phyloP scores from a whole-genome alignment of 768 basidiomycete species.

The Amanita pallidorosea region DNA sequence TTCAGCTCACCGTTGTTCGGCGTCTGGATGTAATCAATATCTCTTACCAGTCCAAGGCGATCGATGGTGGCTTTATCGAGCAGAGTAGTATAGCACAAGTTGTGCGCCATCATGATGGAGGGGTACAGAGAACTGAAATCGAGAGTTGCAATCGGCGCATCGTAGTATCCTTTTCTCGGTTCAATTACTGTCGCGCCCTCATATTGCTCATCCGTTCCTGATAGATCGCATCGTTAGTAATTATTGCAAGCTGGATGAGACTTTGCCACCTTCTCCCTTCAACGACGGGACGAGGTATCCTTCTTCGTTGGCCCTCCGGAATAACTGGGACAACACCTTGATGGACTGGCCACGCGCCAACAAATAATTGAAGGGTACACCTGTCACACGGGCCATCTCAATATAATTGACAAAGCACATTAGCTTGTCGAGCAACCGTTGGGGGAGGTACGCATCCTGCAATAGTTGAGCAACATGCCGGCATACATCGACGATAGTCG shows the following conservation, averaged over 20 bases:
- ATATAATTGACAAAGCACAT: slow-evolving; percentile 99
- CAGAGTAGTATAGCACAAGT: slow-evolving; percentile 96
- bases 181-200: slow-evolving; percentile 99
- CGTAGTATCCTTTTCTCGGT: slow-evolving; percentile 92
- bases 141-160: slow-evolving; percentile 91
- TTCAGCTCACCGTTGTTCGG: slow-evolving; percentile 77
- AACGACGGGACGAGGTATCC: slow-evolving; percentile 83
- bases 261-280: slow-evolving; percentile 65
- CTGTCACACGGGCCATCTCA: slow-evolving; percentile 99
- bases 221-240: neutral
- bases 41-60: slow-evolving; percentile 66
- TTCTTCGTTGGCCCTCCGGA: slow-evolving; percentile 84
- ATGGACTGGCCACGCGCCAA: slow-evolving; percentile 94
- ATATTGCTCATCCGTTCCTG: slow-evolving; percentile 91
- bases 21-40: slow-evolving; percentile 86
- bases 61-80: slow-evolving; percentile 73
- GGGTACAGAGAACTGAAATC: slow-evolving; percentile 99
- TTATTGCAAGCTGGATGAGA: neutral
- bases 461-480: neutral
- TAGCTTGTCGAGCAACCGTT: slow-evolving; percentile 90
- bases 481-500: slow-evolving; percentile 1
- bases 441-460: slow-evolving; percentile 96
- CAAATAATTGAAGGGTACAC: slow-evolving; percentile 97
- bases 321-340: slow-evolving; percentile 95
- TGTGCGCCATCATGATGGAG: slow-evolving; percentile 99